Evolutionary conservation across 2,329 filamentous ascomycete genomes (phyloP).

Genomic region (Aspergillus calidoustus): DNA sequence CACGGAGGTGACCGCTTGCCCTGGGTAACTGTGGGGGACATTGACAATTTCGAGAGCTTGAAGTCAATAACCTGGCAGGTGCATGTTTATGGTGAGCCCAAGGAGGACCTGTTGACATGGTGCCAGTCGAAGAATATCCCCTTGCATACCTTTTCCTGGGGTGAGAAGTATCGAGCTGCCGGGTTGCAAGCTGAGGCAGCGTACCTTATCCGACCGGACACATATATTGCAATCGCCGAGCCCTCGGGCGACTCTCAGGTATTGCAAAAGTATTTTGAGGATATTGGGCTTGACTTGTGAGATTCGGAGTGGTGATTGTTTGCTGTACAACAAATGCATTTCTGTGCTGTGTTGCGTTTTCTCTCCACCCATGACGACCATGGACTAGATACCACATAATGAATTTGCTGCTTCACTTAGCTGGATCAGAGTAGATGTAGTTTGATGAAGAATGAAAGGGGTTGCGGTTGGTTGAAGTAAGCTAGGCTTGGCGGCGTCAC

Average conservation of each 20-base stretch:
- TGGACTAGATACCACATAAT: not conserved
- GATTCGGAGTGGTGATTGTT: not conserved
- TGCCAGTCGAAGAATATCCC: slow-evolving; percentile 26
- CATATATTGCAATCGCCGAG: slow-evolving; percentile 33
- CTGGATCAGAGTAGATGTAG: not conserved
- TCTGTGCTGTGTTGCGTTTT: not conserved
- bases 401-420: not conserved
- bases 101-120: slow-evolving; percentile 29
- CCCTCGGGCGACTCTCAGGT: slow-evolving; percentile 19
- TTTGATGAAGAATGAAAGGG: not conserved
- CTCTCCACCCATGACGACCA: not conserved
- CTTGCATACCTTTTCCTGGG: slow-evolving; percentile 32
- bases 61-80: slow-evolving; percentile 35
- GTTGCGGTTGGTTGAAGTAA: not conserved
- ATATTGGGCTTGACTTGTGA: slow-evolving; percentile 18
- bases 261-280: slow-evolving; percentile 31
- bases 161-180: slow-evolving; percentile 24
- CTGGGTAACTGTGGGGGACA: slow-evolving; percentile 30
- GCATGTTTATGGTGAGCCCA: slow-evolving; percentile 34
- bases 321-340: not conserved
- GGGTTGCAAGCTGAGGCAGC: slow-evolving; percentile 31
- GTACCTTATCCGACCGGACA: slow-evolving; percentile 39
- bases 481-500: not conserved
- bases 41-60: slow-evolving; percentile 35
- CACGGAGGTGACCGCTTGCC: slow-evolving; percentile 55